Conservation (phyloP, 306 rosid species). For the Prosopis cineraria region DNA sequence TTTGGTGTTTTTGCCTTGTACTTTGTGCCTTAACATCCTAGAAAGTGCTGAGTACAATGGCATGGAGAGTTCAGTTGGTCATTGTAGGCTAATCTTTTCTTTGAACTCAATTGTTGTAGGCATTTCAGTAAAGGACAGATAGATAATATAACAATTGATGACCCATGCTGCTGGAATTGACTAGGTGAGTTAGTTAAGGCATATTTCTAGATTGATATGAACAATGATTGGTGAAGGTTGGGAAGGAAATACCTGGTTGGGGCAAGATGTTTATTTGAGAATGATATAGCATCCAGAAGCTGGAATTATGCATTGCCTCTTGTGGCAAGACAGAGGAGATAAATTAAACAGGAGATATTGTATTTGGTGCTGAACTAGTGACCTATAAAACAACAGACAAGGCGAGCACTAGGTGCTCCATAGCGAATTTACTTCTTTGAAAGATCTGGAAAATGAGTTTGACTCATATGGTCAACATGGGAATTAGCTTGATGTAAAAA, state of each 20-base stretch:
- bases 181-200: not conserved
- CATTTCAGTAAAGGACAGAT: not conserved
- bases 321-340: not conserved
- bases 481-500: not conserved
- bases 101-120: conserved; percentile 12
- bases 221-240: not conserved
- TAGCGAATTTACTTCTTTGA: not conserved
- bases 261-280: not conserved
- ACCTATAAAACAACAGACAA: not conserved
- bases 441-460: not conserved
- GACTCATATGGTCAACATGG: not conserved
- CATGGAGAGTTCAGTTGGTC: conserved; percentile 6
- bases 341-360: not conserved
- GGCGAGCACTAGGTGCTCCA: not conserved
- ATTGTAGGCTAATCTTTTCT: conserved; percentile 14
- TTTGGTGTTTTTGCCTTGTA: not conserved
- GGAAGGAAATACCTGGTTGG: not conserved
- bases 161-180: not conserved
- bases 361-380: not conserved
- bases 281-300: not conserved
- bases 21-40: conserved; percentile 7
- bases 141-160: not conserved
- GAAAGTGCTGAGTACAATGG: not conserved
- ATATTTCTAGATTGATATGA: not conserved
- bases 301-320: not conserved